Base-by-base conservation (phyloP, 2,329 filamentous ascomycete species). In the Xylariaceae sp. region DNA sequence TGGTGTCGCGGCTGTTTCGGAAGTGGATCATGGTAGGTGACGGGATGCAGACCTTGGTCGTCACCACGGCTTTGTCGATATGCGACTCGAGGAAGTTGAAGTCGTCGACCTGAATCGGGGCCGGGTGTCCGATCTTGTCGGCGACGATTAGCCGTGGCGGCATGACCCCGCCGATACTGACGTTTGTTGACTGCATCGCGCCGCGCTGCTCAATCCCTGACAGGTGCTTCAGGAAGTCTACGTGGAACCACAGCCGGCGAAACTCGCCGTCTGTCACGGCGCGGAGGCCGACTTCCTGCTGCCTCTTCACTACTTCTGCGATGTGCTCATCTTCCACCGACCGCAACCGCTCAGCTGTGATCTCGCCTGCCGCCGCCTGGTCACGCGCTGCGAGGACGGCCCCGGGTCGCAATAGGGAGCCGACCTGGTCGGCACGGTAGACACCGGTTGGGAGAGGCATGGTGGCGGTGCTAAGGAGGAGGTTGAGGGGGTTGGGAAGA, bases 21-120 rank as follows among this genome's bases (percentile, higher is more conserved):
- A 83, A 82, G 65, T 82, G 79, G 47, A 81, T 74, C 79, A 81
- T 81, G n/a, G 80, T 82, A 12, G 80, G 80, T 39, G 70, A 75
- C 3, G 80, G 79, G 55, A 83, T 81, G 71, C 77, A 79, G 30
- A 82, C 79, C 66, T 83, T 83, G 39, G 76, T 73, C 2, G 70
- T 76, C 43, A 65, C 67, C 49, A 68, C 68, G 49, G 65, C 69
- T 47, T 67, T 68, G 26, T 61, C 67, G 65, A 80, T 77, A 42
- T 72, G 72, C 29, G 70, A 63, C 68, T 79, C 74, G 49, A 83
- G 74, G 68, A 76, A 81, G 54, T 73, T 67, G 71, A 76, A 82
- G 68, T 82, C 80, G 56, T 78, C 74, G 46, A 81, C 78, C 65
- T 81, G 79, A 61, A 82, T 80, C 5, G 76, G 68, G 52, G 75